Evolutionary conservation across 2,329 filamentous ascomycete genomes (phyloP).

Genomic region (Cordyceps cateniannulata): DNA sequence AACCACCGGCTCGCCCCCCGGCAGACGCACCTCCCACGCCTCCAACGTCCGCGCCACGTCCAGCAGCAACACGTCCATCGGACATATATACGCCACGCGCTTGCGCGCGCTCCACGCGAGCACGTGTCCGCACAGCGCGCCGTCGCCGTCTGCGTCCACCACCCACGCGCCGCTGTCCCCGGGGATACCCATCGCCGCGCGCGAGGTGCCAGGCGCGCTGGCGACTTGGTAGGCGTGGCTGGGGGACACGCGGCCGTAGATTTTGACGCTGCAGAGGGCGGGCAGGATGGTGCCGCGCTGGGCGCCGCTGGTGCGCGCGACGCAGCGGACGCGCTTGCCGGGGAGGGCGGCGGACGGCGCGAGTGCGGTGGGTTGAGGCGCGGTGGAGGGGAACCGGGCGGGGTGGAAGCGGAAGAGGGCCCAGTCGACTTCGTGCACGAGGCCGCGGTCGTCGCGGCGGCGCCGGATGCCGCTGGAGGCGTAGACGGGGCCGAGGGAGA

Average conservation of each 20-base stretch:
- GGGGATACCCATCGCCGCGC: slow-evolving; percentile 56
- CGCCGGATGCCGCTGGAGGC: slow-evolving; percentile 86
- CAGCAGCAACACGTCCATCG: slow-evolving; percentile 83
- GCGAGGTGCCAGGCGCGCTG: slow-evolving; percentile 25
- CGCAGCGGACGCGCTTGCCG: slow-evolving; percentile 76
- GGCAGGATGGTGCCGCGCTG: slow-evolving; percentile 72
- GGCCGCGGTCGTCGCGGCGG: slow-evolving; percentile 55
- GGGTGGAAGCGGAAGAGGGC: slow-evolving; percentile 76
- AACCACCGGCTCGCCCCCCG: slow-evolving; percentile 47
- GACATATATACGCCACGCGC: slow-evolving; percentile 82
- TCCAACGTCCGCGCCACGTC: slow-evolving; percentile 78
- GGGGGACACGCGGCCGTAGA: slow-evolving; percentile 76
- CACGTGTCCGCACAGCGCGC: slow-evolving; percentile 81
- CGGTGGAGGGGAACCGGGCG: slow-evolving; percentile 24
- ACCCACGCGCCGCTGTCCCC: slow-evolving; percentile 94
- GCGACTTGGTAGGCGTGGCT: slow-evolving; percentile 62
- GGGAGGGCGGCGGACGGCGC: slow-evolving; percentile 57
- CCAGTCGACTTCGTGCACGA: slow-evolving; percentile 93
- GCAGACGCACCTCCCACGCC: slow-evolving; percentile 64
- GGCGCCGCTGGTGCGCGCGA: slow-evolving; percentile 79
- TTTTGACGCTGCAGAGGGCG: slow-evolving; percentile 76
- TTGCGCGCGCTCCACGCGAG: slow-evolving; percentile 80
- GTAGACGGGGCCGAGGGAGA: slow-evolving; percentile 74
- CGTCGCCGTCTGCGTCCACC: slow-evolving; percentile 67
- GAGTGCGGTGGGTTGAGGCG: slow-evolving; percentile 57